These are phyloP conservation scores for Rhodotorula sp. DNA, from an alignment of 1,284 basidiomycete genomes.

Conservation along the genomic window DNA sequence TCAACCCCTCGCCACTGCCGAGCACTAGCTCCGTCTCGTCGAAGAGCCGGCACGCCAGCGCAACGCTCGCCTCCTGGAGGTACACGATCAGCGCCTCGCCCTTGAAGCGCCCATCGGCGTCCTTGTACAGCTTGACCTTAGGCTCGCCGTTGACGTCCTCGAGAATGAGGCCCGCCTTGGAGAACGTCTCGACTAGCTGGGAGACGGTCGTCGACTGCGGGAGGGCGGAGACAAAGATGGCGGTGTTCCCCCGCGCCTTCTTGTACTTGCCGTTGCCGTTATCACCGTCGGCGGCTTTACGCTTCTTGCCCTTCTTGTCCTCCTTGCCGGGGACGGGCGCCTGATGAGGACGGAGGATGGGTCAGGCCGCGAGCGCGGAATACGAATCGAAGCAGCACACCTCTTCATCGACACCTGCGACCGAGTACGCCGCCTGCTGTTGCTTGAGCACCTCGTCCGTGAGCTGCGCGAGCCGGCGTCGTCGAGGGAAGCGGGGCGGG, in stretches of 20 bases:
- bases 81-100: slow-evolving; percentile 96
- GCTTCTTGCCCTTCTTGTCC: slow-evolving; percentile 64
- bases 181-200: slow-evolving; percentile 79
- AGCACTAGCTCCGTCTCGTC: slow-evolving; percentile 87
- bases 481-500: background rate
- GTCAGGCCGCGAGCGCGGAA: background rate
- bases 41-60: slow-evolving; percentile 78
- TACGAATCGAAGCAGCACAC: slow-evolving; percentile 7
- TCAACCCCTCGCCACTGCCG: slow-evolving; percentile 59
- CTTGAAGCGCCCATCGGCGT: slow-evolving; percentile 78
- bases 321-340: slow-evolving; percentile 73
- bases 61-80: slow-evolving; percentile 94
- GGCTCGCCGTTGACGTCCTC: slow-evolving; percentile 77
- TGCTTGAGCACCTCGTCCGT: slow-evolving; percentile 17
- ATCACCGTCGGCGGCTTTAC: slow-evolving; percentile 54
- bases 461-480: slow-evolving; percentile 34
- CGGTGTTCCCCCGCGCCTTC: slow-evolving; percentile 66
- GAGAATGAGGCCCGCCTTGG: slow-evolving; percentile 86
- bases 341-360: slow-evolving; percentile 53
- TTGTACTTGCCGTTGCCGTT: slow-evolving; percentile 58
- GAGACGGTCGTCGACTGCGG: slow-evolving; percentile 73
- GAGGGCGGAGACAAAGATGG: slow-evolving; percentile 84
- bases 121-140: slow-evolving; percentile 90
- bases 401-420: slow-evolving; percentile 35
- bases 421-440: slow-evolving; percentile 38